Evolutionary conservation across 306 rosid genomes (phyloP).

Genomic region (Ochetophila trinervis): DNA sequence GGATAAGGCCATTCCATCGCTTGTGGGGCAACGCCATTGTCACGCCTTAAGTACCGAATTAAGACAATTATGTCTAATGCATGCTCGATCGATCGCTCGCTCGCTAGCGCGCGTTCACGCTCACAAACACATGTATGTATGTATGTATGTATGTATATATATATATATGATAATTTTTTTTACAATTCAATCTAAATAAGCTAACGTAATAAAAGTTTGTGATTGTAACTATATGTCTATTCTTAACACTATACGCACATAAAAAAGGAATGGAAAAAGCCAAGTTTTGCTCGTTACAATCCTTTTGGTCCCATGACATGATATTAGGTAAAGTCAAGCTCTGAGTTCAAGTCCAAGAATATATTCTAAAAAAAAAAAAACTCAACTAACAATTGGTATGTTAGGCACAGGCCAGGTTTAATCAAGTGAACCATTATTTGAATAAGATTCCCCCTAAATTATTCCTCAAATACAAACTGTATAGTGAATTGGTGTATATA

Average conservation of each 20-base stretch:
- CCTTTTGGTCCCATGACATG: slow-evolving; percentile 1
- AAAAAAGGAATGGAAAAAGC: not conserved
- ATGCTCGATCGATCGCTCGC: not conserved
- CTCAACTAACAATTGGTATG: not conserved
- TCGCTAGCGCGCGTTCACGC: not conserved
- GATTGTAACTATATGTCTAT: slow-evolving; percentile 35
- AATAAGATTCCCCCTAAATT: too few species aligned
- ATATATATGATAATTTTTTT: not conserved
- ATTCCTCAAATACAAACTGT: too few species aligned
- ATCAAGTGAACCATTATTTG: too few species aligned
- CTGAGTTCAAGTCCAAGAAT: not conserved
- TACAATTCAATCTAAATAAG: not conserved
- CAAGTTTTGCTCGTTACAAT: not conserved
- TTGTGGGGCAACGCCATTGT: slow-evolving; percentile 28
- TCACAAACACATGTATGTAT: too few species aligned
- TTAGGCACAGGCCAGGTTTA: too few species aligned
- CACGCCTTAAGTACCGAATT: slow-evolving; percentile 27
- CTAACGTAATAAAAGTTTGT: slow-evolving; percentile 34
- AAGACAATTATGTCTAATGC: slow-evolving; percentile 16
- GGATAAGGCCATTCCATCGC: slow-evolving; percentile 34
- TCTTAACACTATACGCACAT: not conserved
- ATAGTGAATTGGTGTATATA: too few species aligned
- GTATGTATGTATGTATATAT: not conserved
- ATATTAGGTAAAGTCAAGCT: not conserved
- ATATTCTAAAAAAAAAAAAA: not conserved